Evolutionary conservation across 2,329 filamentous ascomycete species (phyloP), one percentile per base, ranked within the genome.

Genomic region (Arthroderma uncinatum): DNA sequence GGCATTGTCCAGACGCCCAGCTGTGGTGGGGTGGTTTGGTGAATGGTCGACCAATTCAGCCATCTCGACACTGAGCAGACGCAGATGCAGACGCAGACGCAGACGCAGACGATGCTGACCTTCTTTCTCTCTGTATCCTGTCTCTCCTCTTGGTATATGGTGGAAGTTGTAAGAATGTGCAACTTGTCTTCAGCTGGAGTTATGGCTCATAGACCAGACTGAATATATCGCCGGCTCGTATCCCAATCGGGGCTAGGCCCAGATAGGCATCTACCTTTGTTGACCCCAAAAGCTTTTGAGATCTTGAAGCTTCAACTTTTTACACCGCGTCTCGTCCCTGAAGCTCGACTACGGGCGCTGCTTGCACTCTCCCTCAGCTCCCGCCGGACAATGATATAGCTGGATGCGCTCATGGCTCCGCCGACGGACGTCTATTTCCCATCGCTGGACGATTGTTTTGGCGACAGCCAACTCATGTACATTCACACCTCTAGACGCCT

Each of bases 401-500:
- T 67, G 25, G 68, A 64, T 63, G 61, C 61, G 64, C 67, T 68
- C 69, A 90, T 89, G 86, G 85, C 83, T 76, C 79, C 84, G 73
- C 76, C 82, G 68, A 79, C 82, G 67, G 84, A 86, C 74, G 78
- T 50, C 47, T 93, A 91, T 75, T 87, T 94, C 67, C 89, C 91
- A 68, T 83, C 89, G 68, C 79, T 96, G 73, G 86, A 89, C 73
- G 84, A 87, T 70, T 94, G 89, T 75, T 80, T 97, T 67, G 88
- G 89, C 74, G 84, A 92, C 71, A 81, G 82, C 67, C 80, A 86
- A 69, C 78, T 96, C 67, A 80, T 95, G 87, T 95, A 79, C 52
- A 54, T 56, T 55, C 57, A 52, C 37, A 28, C 33, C n/a, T 19
- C 21, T 9, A 19, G 34, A 44, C 21, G 12, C 12, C 7, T 10